phyloP scores from a whole-genome alignment of 1,284 basidiomycete genomes.

The Mycosarcoma mackinlayi region DNA sequence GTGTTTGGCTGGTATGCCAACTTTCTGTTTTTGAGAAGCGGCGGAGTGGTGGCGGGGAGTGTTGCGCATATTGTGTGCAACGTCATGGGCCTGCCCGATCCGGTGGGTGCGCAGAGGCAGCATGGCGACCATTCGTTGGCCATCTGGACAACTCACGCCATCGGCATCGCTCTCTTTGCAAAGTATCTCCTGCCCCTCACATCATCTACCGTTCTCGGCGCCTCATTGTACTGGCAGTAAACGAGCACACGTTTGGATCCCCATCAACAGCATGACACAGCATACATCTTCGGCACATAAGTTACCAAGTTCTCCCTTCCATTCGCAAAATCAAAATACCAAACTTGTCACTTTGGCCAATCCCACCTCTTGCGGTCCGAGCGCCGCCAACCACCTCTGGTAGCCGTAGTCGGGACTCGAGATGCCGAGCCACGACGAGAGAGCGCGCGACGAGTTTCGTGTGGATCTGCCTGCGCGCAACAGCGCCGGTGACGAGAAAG shows the following conservation, averaged over 20 bases:
- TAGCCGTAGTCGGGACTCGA: conserved; percentile 10
- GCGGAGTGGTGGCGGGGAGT: conserved; percentile 67
- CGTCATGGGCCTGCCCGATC: conserved; percentile 84
- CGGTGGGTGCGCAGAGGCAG: conserved; percentile 69
- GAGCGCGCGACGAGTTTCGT: conserved; percentile 15
- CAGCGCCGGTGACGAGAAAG: neutral
- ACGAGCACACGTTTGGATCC: too few species aligned
- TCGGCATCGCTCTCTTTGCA: conserved; percentile 72
- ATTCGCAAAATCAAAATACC: conserved; percentile 4
- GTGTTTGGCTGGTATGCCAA: conserved; percentile 90
- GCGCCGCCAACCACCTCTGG: conserved; percentile 16
- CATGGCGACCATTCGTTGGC: conserved; percentile 71
- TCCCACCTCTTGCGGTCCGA: conserved; percentile 7
- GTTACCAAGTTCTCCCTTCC: too few species aligned
- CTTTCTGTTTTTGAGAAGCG: conserved; percentile 85
- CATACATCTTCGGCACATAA: too few species aligned
- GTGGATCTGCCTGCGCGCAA: conserved; percentile 6
- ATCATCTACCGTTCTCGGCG: conserved; percentile 24
- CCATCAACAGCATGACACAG: conserved; percentile 11
- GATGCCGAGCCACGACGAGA: conserved; percentile 11
- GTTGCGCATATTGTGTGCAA: conserved; percentile 87
- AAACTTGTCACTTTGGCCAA: conserved; percentile 16
- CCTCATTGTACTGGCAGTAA: conserved; percentile 45
- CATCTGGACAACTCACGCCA: conserved; percentile 71
- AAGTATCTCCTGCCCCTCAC: conserved; percentile 55